A percentile compares a stretch with the other conserved stretches of the same genome.
These are phyloP conservation scores for Primulina tabacum DNA, from an alignment of 257 asterid species.

Conservation along the genomic window DNA sequence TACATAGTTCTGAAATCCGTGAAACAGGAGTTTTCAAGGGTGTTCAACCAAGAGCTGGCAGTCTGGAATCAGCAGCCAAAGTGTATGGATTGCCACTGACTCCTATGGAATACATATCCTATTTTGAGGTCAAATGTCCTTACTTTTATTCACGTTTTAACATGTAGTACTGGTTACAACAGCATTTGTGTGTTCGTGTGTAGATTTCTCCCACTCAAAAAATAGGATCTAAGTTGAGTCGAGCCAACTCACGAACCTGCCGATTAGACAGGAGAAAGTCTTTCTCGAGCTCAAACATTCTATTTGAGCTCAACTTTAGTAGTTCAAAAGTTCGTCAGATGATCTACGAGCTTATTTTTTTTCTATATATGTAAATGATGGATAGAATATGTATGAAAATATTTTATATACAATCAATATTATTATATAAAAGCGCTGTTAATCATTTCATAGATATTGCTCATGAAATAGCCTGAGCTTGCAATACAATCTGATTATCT, in stretches of 20 bases:
- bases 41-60: constrained; percentile 38
- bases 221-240: not conserved
- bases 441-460: too few relatives aligned
- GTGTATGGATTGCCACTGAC: constrained; percentile 68
- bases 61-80: constrained; percentile 32
- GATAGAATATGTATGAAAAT: too few relatives aligned
- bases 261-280: not conserved
- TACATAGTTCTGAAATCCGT: constrained; percentile 32
- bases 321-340: not conserved
- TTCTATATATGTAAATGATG: too few relatives aligned
- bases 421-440: too few relatives aligned
- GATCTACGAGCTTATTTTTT: not conserved
- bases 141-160: not conserved
- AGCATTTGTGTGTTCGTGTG: not conserved
- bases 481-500: too few relatives aligned
- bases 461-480: too few relatives aligned
- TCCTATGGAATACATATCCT: constrained; percentile 68
- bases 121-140: constrained; percentile 59
- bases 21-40: constrained; percentile 37
- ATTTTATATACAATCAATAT: too few relatives aligned
- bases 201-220: not conserved
- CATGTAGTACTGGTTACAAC: not conserved
- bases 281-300: not conserved
- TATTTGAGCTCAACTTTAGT: not conserved
- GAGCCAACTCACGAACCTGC: not conserved